A percentile compares a stretch with the other conserved stretches of the same genome.
phyloP scores from a whole-genome alignment of 352 stramenopile species.

The Thalassiosira pacifica region DNA sequence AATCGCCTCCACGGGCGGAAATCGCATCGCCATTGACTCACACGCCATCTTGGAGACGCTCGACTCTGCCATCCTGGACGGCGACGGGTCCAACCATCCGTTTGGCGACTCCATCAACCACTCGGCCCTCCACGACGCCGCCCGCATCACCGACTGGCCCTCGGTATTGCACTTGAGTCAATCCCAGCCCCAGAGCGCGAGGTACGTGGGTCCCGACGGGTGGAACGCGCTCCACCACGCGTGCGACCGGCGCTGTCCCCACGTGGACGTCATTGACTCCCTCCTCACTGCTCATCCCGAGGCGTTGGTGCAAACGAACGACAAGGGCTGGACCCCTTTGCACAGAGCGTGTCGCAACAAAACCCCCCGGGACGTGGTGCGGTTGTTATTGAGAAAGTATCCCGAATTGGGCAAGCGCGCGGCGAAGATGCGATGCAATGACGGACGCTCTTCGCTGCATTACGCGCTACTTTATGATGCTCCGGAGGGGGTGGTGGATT shows the following conservation, averaged over 20 bases:
- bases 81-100: too few species aligned
- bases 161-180: constrained; percentile 63
- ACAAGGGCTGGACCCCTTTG: constrained; percentile 80
- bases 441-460: constrained; percentile 73
- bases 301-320: constrained; percentile 66
- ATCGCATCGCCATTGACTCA: constrained; percentile 2
- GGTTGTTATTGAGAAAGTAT: constrained; percentile 71
- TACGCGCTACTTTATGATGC: constrained; percentile 85
- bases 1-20: constrained; percentile 26
- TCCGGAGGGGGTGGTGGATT: constrained; percentile 77
- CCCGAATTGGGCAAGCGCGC: constrained; percentile 60
- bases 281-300: constrained; percentile 77
- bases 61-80: too few species aligned
- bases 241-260: constrained; percentile 79
- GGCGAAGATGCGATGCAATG: constrained; percentile 62
- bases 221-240: constrained; percentile 83
- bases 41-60: not conserved
- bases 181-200: constrained; percentile 65
- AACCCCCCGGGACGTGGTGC: constrained; percentile 69
- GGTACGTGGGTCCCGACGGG: constrained; percentile 68
- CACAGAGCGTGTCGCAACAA: constrained; percentile 84
- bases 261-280: constrained; percentile 72
- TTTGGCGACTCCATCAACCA: not conserved
- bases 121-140: constrained; percentile 80
- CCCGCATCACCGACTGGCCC: constrained; percentile 79